phyloP scores from a whole-genome alignment of 2,329 filamentous ascomycete species.

The Coniochaeta ligniaria region DNA sequence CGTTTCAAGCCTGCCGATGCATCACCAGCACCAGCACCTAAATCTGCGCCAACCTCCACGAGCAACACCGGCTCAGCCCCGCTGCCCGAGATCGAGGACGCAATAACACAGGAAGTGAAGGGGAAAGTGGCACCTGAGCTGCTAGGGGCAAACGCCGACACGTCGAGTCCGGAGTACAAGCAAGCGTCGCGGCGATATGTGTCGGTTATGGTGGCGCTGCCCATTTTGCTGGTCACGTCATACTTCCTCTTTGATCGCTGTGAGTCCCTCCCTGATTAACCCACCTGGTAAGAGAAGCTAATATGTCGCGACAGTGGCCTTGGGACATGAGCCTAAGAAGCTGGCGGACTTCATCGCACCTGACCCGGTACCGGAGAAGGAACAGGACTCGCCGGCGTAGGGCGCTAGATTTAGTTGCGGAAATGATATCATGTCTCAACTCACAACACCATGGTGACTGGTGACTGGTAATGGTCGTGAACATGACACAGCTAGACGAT shows the following conservation, averaged over 20 bases:
- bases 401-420: neutral
- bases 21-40: neutral
- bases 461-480: neutral
- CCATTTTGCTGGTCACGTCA: slow-evolving; percentile 47
- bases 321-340: neutral
- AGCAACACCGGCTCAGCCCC: neutral
- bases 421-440: neutral
- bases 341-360: neutral
- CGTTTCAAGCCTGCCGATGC: neutral
- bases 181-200: slow-evolving; percentile 36
- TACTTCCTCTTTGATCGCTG: slow-evolving; percentile 45
- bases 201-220: slow-evolving; percentile 41
- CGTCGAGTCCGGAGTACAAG: slow-evolving; percentile 33
- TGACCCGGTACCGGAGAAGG: neutral
- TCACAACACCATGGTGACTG: neutral
- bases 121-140: neutral
- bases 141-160: slow-evolving; percentile 13
- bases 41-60: neutral
- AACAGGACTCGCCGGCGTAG: neutral
- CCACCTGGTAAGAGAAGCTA: neutral
- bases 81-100: neutral
- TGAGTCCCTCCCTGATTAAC: slow-evolving; percentile 20
- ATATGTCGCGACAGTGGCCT: neutral
- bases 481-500: neutral
- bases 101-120: neutral